A percentile compares a stretch with the other conserved stretches of the same genome.
phyloP scores from a whole-genome alignment of 2,329 filamentous ascomycete species.

The Anthostomella pinea region DNA sequence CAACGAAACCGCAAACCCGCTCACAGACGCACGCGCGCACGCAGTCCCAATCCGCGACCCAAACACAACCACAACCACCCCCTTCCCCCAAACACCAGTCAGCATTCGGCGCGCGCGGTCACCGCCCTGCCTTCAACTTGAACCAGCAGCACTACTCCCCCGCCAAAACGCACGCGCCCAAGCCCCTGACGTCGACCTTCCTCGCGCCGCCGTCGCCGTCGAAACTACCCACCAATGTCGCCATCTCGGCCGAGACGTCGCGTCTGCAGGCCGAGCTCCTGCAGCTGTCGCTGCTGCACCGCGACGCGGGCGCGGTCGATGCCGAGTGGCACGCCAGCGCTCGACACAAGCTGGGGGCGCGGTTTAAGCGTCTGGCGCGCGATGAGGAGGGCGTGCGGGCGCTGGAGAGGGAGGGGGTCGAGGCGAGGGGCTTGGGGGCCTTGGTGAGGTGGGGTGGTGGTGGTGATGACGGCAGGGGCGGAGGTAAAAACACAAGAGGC shows the following conservation, averaged over 20 bases:
- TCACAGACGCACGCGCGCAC: conserved; percentile 19
- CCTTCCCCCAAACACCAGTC: conserved; percentile 27
- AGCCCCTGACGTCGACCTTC: conserved; percentile 57
- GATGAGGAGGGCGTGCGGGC: conserved; percentile 35
- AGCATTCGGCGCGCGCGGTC: too few relatives aligned
- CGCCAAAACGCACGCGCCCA: conserved; percentile 57
- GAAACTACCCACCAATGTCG: conserved; percentile 59
- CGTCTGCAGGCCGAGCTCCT: conserved; percentile 63
- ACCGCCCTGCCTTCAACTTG: conserved; percentile 57
- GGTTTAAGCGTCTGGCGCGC: conserved; percentile 41
- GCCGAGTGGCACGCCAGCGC: conserved; percentile 57
- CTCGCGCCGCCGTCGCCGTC: conserved; percentile 60
- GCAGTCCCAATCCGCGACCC: conserved; percentile 13
- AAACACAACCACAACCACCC: conserved; percentile 6
- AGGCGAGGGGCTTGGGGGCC: conserved; percentile 50
- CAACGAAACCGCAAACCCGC: conserved; percentile 19
- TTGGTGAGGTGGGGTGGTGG: conserved; percentile 49
- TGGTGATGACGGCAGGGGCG: conserved; percentile 17
- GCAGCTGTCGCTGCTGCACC: conserved; percentile 63
- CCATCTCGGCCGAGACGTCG: conserved; percentile 55
- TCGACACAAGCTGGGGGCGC: conserved; percentile 41
- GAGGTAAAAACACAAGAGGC: conserved; percentile 3
- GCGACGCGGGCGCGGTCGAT: conserved; percentile 44
- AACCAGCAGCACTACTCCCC: conserved; percentile 68
- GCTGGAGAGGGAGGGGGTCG: conserved; percentile 43